Conservation (phyloP, 208 protist genomes). For the Endotrypanum monterogeii region DNA sequence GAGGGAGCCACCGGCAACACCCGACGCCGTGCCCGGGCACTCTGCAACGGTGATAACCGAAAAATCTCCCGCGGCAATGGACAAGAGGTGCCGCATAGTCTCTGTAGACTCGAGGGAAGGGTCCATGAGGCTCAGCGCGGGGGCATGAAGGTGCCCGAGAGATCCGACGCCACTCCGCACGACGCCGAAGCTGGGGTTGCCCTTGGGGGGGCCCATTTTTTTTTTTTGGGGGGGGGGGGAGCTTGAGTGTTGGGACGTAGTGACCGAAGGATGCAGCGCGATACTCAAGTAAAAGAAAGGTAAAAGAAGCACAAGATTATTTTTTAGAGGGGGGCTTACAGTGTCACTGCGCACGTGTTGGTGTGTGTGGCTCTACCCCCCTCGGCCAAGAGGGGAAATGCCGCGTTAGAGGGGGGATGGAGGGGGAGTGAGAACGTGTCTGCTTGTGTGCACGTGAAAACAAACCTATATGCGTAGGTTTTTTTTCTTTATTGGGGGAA, state of each 20-base stretch:
- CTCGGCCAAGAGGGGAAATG: background rate
- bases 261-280: background rate
- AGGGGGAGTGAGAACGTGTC: background rate
- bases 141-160: background rate
- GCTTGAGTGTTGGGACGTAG: background rate
- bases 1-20: background rate
- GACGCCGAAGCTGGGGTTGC: background rate
- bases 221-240: background rate
- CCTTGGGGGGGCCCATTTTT: slow-evolving; percentile 3
- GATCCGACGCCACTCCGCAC: too few relatives aligned
- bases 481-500: background rate
- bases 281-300: background rate
- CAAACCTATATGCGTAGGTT: background rate
- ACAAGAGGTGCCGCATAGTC: slow-evolving; percentile 16
- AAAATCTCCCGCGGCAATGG: slow-evolving; percentile 22
- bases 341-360: background rate
- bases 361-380: background rate
- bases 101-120: slow-evolving; percentile 13
- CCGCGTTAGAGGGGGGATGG: background rate
- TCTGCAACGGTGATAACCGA: background rate
- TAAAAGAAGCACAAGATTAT: too few relatives aligned
- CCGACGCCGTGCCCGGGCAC: background rate
- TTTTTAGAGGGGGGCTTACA: background rate
- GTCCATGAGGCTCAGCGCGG: background rate
- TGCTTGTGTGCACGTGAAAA: background rate